Percentiles rank a stretch among this genome's conserved stretches.
These are phyloP conservation scores for Podospora bellae-mahoneyi DNA, from an alignment of 495 filamentous ascomycete species.

Conservation along the genomic window DNA sequence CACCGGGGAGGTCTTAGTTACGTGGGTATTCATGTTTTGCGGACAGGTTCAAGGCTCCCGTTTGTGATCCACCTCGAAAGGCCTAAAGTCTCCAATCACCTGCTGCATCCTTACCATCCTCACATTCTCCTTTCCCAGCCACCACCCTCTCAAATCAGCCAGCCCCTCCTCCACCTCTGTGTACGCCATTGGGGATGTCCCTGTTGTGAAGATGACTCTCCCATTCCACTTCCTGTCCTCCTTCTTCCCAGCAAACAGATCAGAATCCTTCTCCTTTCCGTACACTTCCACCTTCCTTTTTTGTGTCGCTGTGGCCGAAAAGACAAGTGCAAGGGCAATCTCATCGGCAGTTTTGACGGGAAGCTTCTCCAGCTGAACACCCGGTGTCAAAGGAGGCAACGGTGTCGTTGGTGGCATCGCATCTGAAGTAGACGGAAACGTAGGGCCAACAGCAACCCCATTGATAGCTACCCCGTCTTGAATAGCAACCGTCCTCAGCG, in stretches of 20 bases:
- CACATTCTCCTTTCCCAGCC: not conserved
- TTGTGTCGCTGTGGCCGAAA: not conserved
- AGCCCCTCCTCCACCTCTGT: not conserved
- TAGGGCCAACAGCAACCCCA: not conserved
- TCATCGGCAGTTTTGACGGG: slow-evolving; percentile 1
- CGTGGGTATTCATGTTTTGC: too few relatives aligned
- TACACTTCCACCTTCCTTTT: not conserved
- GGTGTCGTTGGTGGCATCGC: not conserved
- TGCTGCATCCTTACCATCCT: not conserved
- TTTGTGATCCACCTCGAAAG: not conserved
- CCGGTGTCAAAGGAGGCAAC: not conserved
- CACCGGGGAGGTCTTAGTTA: too few relatives aligned
- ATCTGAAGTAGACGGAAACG: not conserved
- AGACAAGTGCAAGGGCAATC: not conserved
- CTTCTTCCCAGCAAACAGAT: not conserved
- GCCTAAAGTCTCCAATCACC: not conserved
- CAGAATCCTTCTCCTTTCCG: not conserved
- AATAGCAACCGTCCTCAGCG: not conserved
- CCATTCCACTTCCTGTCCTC: not conserved
- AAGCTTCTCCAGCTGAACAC: not conserved
- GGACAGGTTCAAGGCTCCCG: not conserved
- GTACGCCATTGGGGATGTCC: not conserved
- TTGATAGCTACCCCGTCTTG: not conserved
- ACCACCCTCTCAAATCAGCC: not conserved
- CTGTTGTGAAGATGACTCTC: not conserved